These are phyloP conservation scores for Peronospora belbahrii DNA, from an alignment of 352 stramenopile species.

Conservation along the genomic window DNA sequence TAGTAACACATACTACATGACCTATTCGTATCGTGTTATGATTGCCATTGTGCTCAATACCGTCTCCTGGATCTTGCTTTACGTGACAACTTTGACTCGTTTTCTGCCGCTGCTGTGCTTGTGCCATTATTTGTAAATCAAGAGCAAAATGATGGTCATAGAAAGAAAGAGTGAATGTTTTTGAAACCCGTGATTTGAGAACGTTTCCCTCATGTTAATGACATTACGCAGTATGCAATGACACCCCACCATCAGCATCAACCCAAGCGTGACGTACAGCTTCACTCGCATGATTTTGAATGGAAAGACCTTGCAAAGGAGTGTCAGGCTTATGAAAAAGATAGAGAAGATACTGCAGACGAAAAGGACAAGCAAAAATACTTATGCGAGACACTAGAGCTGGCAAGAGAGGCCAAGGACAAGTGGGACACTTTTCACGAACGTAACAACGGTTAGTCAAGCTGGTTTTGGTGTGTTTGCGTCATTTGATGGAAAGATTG, in stretches of 20 bases:
- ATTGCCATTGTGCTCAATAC: conserved; percentile 1
- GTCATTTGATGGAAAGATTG: too few species aligned
- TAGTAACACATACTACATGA: conserved; percentile 44
- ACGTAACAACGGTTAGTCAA: conserved; percentile 58
- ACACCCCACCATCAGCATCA: neutral
- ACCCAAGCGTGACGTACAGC: conserved; percentile 31
- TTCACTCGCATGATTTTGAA: conserved; percentile 74
- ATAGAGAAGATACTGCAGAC: conserved; percentile 2
- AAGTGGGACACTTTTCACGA: conserved; percentile 76
- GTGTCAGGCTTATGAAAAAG: conserved; percentile 24
- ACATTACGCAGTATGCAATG: neutral
- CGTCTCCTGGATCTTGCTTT: conserved; percentile 10
- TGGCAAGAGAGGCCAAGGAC: conserved; percentile 46
- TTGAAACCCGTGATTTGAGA: too few species aligned
- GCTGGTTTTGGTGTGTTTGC: too few species aligned
- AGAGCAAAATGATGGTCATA: too few species aligned
- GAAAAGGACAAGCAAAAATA: conserved; percentile 1
- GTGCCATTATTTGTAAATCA: too few species aligned
- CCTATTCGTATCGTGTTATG: conserved; percentile 2
- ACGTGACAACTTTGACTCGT: conserved; percentile 2
- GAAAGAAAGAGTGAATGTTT: neutral
- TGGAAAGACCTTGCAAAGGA: conserved; percentile 57
- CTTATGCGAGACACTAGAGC: conserved; percentile 19
- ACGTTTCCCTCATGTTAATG: too few species aligned
- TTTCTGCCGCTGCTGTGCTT: too few species aligned